Evolutionary conservation across 2,329 filamentous ascomycete species (phyloP).

Genomic region (Fusarium clavum): DNA sequence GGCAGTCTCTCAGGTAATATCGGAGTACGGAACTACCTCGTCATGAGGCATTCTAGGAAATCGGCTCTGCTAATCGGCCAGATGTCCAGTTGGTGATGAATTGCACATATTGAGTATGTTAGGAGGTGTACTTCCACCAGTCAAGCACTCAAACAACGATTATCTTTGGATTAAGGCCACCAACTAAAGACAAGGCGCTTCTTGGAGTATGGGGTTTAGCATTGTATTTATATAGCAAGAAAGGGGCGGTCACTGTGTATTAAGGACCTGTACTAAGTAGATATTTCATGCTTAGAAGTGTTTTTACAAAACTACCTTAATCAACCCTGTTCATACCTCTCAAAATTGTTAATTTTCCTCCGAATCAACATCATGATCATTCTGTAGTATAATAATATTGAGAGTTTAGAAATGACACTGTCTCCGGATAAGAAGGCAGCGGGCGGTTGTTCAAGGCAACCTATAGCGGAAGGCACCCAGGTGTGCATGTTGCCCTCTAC

Average conservation of each 20-base stretch:
- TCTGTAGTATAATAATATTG: neutral
- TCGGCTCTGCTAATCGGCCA: neutral
- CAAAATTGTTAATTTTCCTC: neutral
- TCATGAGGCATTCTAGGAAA: neutral
- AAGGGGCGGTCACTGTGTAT: conserved; percentile 3
- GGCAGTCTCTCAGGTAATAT: neutral
- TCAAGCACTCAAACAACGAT: neutral
- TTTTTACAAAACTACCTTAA: neutral
- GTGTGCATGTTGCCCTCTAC: neutral
- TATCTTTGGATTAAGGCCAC: neutral
- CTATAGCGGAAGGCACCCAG: neutral
- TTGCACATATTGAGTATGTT: neutral
- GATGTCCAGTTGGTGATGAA: neutral
- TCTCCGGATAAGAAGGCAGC: neutral
- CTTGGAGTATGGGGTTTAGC: conserved; percentile 18
- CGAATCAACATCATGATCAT: neutral
- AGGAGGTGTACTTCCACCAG: neutral
- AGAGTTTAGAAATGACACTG: neutral
- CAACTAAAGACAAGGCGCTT: conserved; percentile 13
- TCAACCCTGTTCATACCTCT: neutral
- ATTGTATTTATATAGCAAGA: conserved; percentile 20
- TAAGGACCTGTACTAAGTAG: conserved; percentile 9
- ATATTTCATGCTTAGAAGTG: conserved; percentile 5
- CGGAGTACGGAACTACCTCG: neutral
- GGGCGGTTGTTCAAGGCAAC: neutral